Evolutionary conservation across 805 yeast species (phyloP).

Genomic region (Pichia cephalocereana): DNA sequence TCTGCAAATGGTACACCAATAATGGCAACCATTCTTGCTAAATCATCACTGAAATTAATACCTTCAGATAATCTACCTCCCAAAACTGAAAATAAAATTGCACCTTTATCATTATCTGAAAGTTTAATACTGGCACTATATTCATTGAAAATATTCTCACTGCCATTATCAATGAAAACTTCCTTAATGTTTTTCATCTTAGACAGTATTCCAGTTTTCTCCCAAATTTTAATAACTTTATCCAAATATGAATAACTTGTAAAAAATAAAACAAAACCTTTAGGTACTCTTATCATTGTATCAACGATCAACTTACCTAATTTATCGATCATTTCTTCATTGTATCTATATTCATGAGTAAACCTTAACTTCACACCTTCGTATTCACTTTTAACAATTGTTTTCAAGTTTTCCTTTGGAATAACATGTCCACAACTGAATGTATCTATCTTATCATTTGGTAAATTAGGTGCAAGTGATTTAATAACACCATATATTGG

Average conservation of each 20-base stretch:
- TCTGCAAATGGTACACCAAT: constrained; percentile 89
- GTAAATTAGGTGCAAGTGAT: constrained; percentile 55
- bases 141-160: constrained; percentile 38
- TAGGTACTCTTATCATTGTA: constrained; percentile 43
- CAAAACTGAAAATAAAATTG: constrained; percentile 72
- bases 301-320: constrained; percentile 43
- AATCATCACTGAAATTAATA: constrained; percentile 75
- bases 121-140: constrained; percentile 37
- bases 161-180: constrained; percentile 47
- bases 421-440: constrained; percentile 82
- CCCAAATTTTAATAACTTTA: constrained; percentile 47
- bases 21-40: constrained; percentile 84
- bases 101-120: constrained; percentile 34
- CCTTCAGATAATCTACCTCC: constrained; percentile 94
- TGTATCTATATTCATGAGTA: constrained; percentile 55
- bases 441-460: constrained; percentile 31
- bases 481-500: constrained; percentile 66
- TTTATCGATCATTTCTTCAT: constrained; percentile 32
- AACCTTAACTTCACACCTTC: constrained; percentile 40
- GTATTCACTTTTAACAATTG: constrained; percentile 27
- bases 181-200: constrained; percentile 32
- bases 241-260: constrained; percentile 75
- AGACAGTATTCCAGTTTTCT: constrained; percentile 24
- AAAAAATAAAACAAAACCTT: constrained; percentile 72
- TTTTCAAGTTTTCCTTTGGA: constrained; percentile 58